phyloP scores from a whole-genome alignment of 1,139 yeast genomes.

The Lodderomyces orthopsilosis region DNA sequence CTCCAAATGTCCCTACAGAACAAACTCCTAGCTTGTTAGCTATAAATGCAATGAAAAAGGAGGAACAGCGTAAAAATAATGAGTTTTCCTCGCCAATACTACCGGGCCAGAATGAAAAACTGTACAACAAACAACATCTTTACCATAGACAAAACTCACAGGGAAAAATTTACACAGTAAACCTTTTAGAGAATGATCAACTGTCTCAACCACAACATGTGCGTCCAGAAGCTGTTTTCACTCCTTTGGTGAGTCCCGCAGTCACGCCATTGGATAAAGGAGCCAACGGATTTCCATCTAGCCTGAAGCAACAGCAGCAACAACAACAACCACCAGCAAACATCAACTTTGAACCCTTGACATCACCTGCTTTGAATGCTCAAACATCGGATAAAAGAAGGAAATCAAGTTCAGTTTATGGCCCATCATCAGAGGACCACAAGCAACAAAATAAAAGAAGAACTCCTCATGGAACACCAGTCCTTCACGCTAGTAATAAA shows the following conservation, averaged over 20 bases:
- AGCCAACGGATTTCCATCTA: conserved; percentile 13
- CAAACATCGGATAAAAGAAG: conserved; percentile 33
- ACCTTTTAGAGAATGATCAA: conserved; percentile 11
- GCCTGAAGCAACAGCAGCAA: conserved; percentile 16
- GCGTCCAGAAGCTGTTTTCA: conserved; percentile 53
- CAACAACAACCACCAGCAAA: conserved; percentile 21
- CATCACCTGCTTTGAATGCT: conserved; percentile 67
- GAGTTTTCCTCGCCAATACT: conserved; percentile 38
- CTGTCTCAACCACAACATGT: conserved; percentile 28
- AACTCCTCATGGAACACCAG: conserved; percentile 52
- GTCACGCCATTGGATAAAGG: conserved; percentile 57
- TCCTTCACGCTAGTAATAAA: conserved; percentile 29
- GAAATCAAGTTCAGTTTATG: conserved; percentile 33
- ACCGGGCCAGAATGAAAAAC: conserved; percentile 45
- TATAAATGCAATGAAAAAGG: conserved; percentile 16
- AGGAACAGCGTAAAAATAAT: conserved; percentile 1
- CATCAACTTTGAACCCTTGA: conserved; percentile 46
- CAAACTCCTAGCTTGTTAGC: conserved; percentile 30
- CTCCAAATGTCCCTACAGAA: conserved; percentile 27
- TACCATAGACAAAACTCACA: conserved; percentile 31
- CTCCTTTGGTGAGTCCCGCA: conserved; percentile 77
- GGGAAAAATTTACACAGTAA: conserved; percentile 11
- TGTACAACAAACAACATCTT: conserved; percentile 44
- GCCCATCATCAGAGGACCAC: conserved; percentile 10
- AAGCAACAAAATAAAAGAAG: conserved; percentile 26